A percentile compares a stretch with the other conserved stretches of the same genome.
Evolutionary conservation across 129 eudicot genomes (phyloP).

Genomic region (Smallanthus sonchifolius): DNA sequence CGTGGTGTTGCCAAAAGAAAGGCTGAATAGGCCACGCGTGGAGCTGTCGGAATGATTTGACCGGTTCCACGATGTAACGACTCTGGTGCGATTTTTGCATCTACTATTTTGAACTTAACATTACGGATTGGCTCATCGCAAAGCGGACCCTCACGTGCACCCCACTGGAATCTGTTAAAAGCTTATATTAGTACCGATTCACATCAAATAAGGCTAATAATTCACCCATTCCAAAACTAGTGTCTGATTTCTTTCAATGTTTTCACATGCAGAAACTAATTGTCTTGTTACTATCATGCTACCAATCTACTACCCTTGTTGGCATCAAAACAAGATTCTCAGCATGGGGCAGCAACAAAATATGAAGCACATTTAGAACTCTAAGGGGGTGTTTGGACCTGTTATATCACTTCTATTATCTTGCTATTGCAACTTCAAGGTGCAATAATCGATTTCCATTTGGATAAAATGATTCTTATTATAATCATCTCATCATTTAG

Average conservation of each 20-base stretch:
- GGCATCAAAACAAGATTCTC: not conserved
- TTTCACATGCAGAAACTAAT: not conserved
- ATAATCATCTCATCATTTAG: too few relatives aligned
- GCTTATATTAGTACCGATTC: not conserved
- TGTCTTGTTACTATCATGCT: not conserved
- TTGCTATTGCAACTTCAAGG: not conserved
- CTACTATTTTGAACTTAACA: conserved; percentile 94
- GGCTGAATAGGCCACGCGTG: conserved; percentile 96
- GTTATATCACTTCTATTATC: too few relatives aligned
- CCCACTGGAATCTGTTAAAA: conserved; percentile 84
- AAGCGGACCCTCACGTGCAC: conserved; percentile 99
- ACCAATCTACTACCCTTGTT: not conserved
- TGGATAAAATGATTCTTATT: not conserved
- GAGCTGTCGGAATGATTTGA: conserved; percentile 97
- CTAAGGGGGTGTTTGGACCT: not conserved
- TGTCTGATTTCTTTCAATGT: not conserved
- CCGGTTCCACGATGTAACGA: conserved; percentile 96
- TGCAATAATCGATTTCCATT: not conserved
- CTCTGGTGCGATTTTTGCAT: conserved; percentile 94
- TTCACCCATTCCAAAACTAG: not conserved
- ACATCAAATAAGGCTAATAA: not conserved
- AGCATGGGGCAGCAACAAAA: too few relatives aligned
- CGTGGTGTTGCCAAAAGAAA: conserved; percentile 99
- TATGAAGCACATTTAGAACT: too few relatives aligned
- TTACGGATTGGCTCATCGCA: conserved; percentile 99